Evolutionary conservation across 1,284 basidiomycete species (phyloP).

Genomic region (Agaricales sp.): DNA sequence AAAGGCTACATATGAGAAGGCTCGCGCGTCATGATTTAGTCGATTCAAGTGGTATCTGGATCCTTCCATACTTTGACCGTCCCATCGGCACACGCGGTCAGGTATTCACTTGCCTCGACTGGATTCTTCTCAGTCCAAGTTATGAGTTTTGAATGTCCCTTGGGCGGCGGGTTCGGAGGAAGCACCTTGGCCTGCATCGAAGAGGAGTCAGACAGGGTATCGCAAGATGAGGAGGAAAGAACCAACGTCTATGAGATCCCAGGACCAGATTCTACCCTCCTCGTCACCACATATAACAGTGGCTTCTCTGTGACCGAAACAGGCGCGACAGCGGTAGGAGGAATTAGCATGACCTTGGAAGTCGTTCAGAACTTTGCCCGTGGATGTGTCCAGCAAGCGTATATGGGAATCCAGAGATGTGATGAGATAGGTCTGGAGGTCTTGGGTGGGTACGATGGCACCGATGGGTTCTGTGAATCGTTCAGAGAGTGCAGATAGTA

Average conservation of each 20-base stretch:
- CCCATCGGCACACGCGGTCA: slow-evolving; percentile 84
- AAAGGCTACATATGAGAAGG: too few species aligned
- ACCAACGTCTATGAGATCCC: slow-evolving; percentile 86
- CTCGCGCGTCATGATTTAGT: too few species aligned
- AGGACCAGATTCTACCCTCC: slow-evolving; percentile 78
- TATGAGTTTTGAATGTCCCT: slow-evolving; percentile 74
- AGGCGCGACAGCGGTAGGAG: slow-evolving; percentile 73
- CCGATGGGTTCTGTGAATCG: slow-evolving; percentile 67
- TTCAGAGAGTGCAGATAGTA: slow-evolving; percentile 4
- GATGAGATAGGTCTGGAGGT: slow-evolving; percentile 72
- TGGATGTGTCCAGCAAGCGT: slow-evolving; percentile 77
- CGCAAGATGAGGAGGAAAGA: slow-evolving; percentile 5
- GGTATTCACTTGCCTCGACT: slow-evolving; percentile 69
- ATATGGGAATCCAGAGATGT: slow-evolving; percentile 78
- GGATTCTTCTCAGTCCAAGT: slow-evolving; percentile 90
- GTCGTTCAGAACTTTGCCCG: slow-evolving; percentile 79
- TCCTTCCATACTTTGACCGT: slow-evolving; percentile 74
- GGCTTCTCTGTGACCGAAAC: slow-evolving; percentile 77
- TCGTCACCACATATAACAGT: slow-evolving; percentile 85
- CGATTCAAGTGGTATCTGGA: too few species aligned
- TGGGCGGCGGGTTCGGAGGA: slow-evolving; percentile 55
- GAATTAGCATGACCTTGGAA: slow-evolving; percentile 72
- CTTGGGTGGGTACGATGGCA: slow-evolving; percentile 65
- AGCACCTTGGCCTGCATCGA: slow-evolving; percentile 52
- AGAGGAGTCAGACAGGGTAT: slow-evolving; percentile 5